Evolutionary conservation across 78 protist species (phyloP).

Genomic region (Planoprotostelium fungivorum): DNA sequence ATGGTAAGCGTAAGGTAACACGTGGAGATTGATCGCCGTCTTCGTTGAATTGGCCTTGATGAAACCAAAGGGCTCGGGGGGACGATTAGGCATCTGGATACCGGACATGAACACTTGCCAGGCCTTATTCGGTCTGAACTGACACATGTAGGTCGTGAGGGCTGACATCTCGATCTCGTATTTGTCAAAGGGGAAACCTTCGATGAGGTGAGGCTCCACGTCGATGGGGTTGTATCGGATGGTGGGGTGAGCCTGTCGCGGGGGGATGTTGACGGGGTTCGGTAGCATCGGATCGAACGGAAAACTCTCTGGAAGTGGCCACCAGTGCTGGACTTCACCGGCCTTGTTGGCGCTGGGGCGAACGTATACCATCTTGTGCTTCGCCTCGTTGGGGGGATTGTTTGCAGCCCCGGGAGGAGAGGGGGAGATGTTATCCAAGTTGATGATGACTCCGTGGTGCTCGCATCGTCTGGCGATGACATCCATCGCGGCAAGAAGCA

Average conservation of each 20-base stretch:
- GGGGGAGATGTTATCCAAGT: neutral
- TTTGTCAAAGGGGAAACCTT: constrained; percentile 51
- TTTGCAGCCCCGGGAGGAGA: neutral
- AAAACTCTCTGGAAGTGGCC: constrained; percentile 3
- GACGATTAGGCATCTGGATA: constrained; percentile 16
- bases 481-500: neutral
- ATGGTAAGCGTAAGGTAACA: constrained; percentile 49
- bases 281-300: neutral
- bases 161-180: constrained; percentile 54
- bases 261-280: neutral
- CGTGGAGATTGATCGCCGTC: constrained; percentile 19
- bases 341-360: neutral
- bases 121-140: constrained; percentile 8
- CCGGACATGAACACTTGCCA: constrained; percentile 9
- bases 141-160: constrained; percentile 7
- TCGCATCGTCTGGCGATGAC: neutral
- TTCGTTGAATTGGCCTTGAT: constrained; percentile 27
- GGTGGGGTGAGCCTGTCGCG: constrained; percentile 41
- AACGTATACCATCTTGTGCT: neutral
- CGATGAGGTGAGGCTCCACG: constrained; percentile 33
- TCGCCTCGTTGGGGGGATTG: neutral
- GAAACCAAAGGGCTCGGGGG: constrained; percentile 54
- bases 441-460: neutral
- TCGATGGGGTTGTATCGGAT: constrained; percentile 21
- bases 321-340: neutral